Percentiles rank a stretch among this genome's conserved stretches.
phyloP scores from a whole-genome alignment of 257 asterid genomes.

The Lithospermum erythrorhizon region DNA sequence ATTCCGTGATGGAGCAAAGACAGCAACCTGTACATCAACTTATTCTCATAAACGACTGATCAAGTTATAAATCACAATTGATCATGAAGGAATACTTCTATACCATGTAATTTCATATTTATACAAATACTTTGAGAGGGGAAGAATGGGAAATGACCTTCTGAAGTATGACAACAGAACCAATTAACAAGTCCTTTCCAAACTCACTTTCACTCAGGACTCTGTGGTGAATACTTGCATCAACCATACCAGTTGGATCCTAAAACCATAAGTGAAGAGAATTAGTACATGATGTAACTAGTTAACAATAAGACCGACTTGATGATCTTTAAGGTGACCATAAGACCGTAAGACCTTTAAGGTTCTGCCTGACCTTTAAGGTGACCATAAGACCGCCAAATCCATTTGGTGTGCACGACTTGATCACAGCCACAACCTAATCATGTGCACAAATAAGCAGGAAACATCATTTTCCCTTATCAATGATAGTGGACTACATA shows the following conservation, averaged over 20 bases:
- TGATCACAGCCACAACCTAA: constrained; percentile 79
- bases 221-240: constrained; percentile 75
- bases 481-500: no score
- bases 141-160: constrained; percentile 37
- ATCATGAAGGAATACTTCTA: background rate
- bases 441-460: constrained; percentile 3
- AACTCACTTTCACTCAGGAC: constrained; percentile 47
- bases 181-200: constrained; percentile 47
- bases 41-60: constrained; percentile 7
- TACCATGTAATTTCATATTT: background rate
- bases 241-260: constrained; percentile 89
- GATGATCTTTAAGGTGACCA: constrained; percentile 65
- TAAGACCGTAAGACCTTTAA: constrained; percentile 40
- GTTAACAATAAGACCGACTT: background rate
- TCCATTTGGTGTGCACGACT: constrained; percentile 63
- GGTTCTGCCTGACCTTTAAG: constrained; percentile 46
- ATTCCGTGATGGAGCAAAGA: constrained; percentile 55
- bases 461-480: background rate
- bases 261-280: constrained; percentile 18
- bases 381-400: constrained; percentile 66
- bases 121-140: constrained; percentile 7
- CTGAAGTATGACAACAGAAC: constrained; percentile 61
- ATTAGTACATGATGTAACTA: constrained; percentile 15
- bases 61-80: background rate
- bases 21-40: constrained; percentile 57